Evolutionary conservation across 2,329 filamentous ascomycete genomes (phyloP).

Genomic region (Helotiales sp.): DNA sequence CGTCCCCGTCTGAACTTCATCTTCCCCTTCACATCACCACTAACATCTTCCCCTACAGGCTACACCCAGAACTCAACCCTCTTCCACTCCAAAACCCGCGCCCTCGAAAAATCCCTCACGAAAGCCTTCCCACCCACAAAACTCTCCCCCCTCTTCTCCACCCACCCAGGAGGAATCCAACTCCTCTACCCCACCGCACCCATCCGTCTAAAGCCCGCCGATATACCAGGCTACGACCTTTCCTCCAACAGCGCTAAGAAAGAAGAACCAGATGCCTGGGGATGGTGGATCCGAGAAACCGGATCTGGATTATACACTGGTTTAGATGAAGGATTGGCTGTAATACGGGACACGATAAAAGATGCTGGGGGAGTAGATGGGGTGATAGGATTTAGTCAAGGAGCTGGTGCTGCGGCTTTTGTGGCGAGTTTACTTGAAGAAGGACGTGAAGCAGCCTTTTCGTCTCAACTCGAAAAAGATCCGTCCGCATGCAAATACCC

Average conservation of each 20-base stretch:
- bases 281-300: constrained; percentile 78
- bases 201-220: constrained; percentile 58
- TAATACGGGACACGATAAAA: constrained; percentile 61
- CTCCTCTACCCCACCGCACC: constrained; percentile 72
- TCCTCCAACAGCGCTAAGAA: constrained; percentile 38
- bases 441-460: constrained; percentile 47
- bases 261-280: constrained; percentile 65
- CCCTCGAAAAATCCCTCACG: constrained; percentile 75
- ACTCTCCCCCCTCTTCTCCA: constrained; percentile 45
- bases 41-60: constrained; percentile 46
- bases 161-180: constrained; percentile 45
- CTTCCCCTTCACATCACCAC: background rate
- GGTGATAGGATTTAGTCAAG: constrained; percentile 81
- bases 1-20: background rate
- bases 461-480: constrained; percentile 27
- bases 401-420: constrained; percentile 70
- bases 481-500: constrained; percentile 53
- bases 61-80: constrained; percentile 87
- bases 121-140: constrained; percentile 67
- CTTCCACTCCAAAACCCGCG: constrained; percentile 87
- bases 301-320: constrained; percentile 64
- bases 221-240: constrained; percentile 67
- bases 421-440: constrained; percentile 71
- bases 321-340: constrained; percentile 66
- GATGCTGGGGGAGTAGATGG: constrained; percentile 72